These are phyloP conservation scores for Tetrahymena elliotti DNA, from an alignment of 73 alveolate species.

Conservation along the genomic window DNA sequence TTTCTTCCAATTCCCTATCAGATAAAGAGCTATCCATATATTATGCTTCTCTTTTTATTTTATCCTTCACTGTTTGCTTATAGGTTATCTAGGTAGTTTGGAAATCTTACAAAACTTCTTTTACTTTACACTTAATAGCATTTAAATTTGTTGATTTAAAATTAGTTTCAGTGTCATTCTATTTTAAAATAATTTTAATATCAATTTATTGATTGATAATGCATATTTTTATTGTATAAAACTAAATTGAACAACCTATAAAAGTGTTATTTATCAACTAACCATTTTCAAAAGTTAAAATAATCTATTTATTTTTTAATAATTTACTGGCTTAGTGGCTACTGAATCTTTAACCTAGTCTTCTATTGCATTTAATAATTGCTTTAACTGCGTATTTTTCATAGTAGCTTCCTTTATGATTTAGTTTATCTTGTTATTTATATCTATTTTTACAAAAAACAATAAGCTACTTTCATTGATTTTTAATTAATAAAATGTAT, in stretches of 20 bases:
- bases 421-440: background rate
- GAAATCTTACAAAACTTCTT: background rate
- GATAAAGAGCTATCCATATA: background rate
- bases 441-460: background rate
- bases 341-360: background rate
- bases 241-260: background rate
- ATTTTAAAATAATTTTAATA: background rate
- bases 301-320: too few species aligned
- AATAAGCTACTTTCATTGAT: background rate
- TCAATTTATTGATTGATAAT: background rate
- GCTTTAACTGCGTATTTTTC: background rate
- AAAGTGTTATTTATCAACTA: background rate
- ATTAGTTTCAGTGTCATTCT: background rate
- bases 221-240: too few species aligned
- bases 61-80: background rate
- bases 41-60: background rate
- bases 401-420: background rate
- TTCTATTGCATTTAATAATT: background rate
- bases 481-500: background rate
- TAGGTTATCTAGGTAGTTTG: background rate
- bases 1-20: background rate
- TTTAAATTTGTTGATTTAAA: background rate
- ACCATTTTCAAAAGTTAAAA: too few species aligned
- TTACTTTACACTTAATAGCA: background rate
- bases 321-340: background rate